phyloP scores from a whole-genome alignment of 441 rosid species.

The Jatropha podagrica region DNA sequence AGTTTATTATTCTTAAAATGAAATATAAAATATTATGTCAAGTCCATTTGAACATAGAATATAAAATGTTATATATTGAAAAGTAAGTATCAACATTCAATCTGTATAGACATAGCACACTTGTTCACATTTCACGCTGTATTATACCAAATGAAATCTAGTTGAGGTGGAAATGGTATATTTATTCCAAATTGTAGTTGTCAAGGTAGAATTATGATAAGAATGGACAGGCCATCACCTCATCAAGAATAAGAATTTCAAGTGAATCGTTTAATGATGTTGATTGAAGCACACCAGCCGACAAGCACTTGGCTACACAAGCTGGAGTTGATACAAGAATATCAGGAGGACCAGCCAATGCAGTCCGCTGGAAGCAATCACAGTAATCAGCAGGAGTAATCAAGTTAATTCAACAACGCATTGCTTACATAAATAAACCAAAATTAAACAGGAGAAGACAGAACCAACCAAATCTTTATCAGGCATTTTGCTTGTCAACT shows the following conservation, averaged over 20 bases:
- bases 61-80: neutral
- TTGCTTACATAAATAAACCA: neutral
- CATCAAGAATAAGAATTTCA: constrained; percentile 85
- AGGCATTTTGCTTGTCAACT: constrained; percentile 71
- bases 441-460: neutral
- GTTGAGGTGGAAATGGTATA: neutral
- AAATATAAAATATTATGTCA: neutral
- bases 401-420: neutral
- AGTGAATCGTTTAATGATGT: constrained; percentile 61
- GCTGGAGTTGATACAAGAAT: constrained; percentile 83
- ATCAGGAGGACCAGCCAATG: constrained; percentile 73
- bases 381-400: neutral
- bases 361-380: constrained; percentile 56
- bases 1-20: neutral
- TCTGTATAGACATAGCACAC: neutral
- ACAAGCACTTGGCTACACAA: constrained; percentile 80
- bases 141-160: neutral
- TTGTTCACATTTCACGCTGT: neutral
- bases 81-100: neutral
- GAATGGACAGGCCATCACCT: constrained; percentile 45
- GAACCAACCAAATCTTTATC: constrained; percentile 72
- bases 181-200: neutral
- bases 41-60: neutral
- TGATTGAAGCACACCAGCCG: constrained; percentile 60
- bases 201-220: neutral